Conservation (phyloP, 768 basidiomycete species). For the Royoungia palumana region DNA sequence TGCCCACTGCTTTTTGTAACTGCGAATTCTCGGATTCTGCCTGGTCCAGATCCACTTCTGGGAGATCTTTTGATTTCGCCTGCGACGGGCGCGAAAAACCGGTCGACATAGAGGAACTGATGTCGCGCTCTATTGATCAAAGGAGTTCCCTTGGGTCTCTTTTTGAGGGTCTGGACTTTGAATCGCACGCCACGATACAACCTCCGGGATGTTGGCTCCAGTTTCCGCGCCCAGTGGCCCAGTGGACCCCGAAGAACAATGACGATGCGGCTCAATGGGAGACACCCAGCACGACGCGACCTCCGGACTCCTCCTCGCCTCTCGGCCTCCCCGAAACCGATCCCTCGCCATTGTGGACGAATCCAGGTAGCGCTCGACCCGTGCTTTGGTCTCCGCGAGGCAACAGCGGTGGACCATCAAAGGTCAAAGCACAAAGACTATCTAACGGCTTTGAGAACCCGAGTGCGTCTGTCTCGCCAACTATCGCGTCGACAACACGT, state of each 20-base stretch:
- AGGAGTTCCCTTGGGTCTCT: not conserved
- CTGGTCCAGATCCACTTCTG: constrained; percentile 7
- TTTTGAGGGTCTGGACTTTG: not conserved
- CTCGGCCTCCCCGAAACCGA: not conserved
- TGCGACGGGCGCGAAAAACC: not conserved
- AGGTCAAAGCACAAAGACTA: not conserved
- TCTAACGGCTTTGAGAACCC: not conserved
- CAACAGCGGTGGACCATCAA: not conserved
- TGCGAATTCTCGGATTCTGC: constrained; percentile 1
- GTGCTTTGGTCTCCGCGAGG: not conserved
- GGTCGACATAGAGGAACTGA: not conserved
- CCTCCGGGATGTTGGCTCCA: not conserved
- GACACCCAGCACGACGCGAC: constrained; percentile 4
- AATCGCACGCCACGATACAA: not conserved
- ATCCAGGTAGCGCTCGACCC: constrained; percentile 1
- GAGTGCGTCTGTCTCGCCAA: not conserved
- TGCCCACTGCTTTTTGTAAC: not conserved
- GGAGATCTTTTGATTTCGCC: not conserved
- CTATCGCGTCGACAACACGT: not conserved
- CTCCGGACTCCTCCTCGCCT: constrained; percentile 26
- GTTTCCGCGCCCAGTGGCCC: not conserved
- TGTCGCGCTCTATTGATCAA: not conserved
- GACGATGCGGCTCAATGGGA: not conserved
- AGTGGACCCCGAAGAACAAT: constrained; percentile 8
- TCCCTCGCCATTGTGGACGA: not conserved